Evolutionary conservation across 179 eudicot genomes (phyloP), one percentile per base, ranked within the genome.

Genomic region (Silene noctiflora): DNA sequence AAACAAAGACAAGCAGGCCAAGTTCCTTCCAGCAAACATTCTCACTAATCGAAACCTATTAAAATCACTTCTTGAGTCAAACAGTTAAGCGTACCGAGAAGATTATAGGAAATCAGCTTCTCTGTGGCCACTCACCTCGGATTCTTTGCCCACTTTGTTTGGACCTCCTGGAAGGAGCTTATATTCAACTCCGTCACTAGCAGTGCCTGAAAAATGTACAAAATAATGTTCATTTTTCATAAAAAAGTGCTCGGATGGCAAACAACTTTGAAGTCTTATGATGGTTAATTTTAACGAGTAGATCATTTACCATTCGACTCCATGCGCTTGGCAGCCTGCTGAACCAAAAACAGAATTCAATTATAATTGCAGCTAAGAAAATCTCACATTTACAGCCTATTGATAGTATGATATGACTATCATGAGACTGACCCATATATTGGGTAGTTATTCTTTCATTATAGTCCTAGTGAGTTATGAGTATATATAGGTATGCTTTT

Each of bases 11-110:
- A 65, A 93, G 97, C 53, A 91, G 95, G 80, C 97, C 90, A 42
- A 87, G 78, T 81, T 93, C 97, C 82, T 89, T 93, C 97, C 97
- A 90, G 86, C 78, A 85, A 75, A 91, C 89, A 78, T 93, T 91
- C 77, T 91, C 87, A 11, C 82, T 10, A 46, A 87, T 39, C 27
- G 90, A 67, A 51, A 86, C 97, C 98, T 93, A 81, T 46, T 53
- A 70, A 25, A 27, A 31, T 73, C 19, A 73, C 51, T 71, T 78
- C 75, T 83, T 73, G n/a, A 24, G 74, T 73, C 14, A 81, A 78
- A 72, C 60, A 64, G 27, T 27, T 73, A 48, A 13, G 21, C 13
- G 1, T 29, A 71, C 51, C 6, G 16, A 42, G 44, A 59, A 20
- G 22, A 20, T 0, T 56, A 17, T 16, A 44, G 10, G 13, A 8